A percentile compares a stretch with the other conserved stretches of the same genome.
Evolutionary conservation across 106 monocot genomes (phyloP).

Genomic region (Allium cepa): DNA sequence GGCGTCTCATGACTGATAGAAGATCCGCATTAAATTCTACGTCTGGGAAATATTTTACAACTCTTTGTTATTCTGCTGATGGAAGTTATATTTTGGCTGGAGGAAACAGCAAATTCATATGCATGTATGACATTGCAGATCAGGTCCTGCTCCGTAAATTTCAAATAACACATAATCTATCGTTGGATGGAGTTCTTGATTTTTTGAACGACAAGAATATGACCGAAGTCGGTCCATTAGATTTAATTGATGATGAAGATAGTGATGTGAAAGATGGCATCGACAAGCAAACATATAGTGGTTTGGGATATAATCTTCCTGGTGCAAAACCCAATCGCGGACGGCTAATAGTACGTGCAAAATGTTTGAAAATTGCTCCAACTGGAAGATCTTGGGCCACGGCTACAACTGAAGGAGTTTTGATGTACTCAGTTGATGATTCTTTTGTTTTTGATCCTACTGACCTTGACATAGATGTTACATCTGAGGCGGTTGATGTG

Average conservation of each 20-base stretch:
- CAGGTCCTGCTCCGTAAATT: conserved; percentile 93
- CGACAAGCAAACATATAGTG: conserved; percentile 51
- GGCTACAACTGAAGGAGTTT: conserved; percentile 93
- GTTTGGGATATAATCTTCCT: conserved; percentile 59
- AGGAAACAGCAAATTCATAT: conserved; percentile 92
- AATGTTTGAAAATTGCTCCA: conserved; percentile 88
- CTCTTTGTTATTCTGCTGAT: conserved; percentile 93
- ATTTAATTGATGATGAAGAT: conserved; percentile 89
- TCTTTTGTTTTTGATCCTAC: conserved; percentile 94
- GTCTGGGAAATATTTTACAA: conserved; percentile 89
- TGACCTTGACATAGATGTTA: conserved; percentile 93
- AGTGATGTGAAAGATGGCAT: conserved; percentile 77
- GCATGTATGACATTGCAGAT: conserved; percentile 97
- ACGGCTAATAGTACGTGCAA: conserved; percentile 64
- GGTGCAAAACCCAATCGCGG: conserved; percentile 69
- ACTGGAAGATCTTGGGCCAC: conserved; percentile 96
- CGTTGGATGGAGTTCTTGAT: conserved; percentile 93
- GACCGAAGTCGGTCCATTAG: conserved; percentile 89
- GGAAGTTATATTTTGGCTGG: conserved; percentile 96
- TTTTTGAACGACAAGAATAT: conserved; percentile 92
- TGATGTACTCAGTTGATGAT: conserved; percentile 87
- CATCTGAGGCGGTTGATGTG: conserved; percentile 82
- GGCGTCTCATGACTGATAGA: conserved; percentile 91
- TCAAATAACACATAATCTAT: conserved; percentile 81
- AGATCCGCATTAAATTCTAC: conserved; percentile 76